Conservation (phyloP, 768 basidiomycete genomes). For the Pleurotus citrinopileatus region DNA sequence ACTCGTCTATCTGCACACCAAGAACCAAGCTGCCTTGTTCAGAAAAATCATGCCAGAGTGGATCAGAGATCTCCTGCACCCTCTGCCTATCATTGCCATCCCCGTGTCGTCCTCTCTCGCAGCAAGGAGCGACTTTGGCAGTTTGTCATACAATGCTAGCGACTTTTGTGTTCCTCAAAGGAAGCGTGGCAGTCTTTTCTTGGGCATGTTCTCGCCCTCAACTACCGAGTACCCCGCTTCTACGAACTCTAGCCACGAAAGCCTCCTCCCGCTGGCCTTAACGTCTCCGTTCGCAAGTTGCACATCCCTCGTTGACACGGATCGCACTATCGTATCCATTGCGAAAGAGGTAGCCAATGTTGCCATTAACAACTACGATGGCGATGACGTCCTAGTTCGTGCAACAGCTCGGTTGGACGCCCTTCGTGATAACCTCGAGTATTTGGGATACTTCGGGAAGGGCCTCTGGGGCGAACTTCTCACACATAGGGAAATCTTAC, state of each 20-base stretch:
- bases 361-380: constrained; percentile 10
- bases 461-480: constrained; percentile 32
- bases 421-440: constrained; percentile 30
- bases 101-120: background rate
- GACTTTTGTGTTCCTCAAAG: background rate
- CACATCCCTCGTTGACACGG: constrained; percentile 3
- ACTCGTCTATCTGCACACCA: constrained; percentile 35
- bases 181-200: background rate
- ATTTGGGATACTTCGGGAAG: constrained; percentile 29
- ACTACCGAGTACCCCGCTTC: constrained; percentile 10
- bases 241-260: constrained; percentile 13
- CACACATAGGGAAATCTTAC: constrained; percentile 21
- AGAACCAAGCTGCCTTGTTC: constrained; percentile 35
- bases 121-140: background rate
- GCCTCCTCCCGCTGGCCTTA: constrained; percentile 13
- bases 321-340: constrained; percentile 19
- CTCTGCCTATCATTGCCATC: constrained; percentile 18
- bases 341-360: constrained; percentile 27
- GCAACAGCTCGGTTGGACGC: constrained; percentile 23
- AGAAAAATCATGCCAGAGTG: constrained; percentile 33
- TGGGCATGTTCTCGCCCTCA: constrained; percentile 1
- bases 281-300: constrained; percentile 8
- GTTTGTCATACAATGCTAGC: background rate
- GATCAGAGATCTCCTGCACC: constrained; percentile 34
- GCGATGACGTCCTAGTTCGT: constrained; percentile 21